Evolutionary conservation across 2,329 filamentous ascomycete species (phyloP), one percentile per base, ranked within the genome.

Genomic region (Ophiostoma sp.): DNA sequence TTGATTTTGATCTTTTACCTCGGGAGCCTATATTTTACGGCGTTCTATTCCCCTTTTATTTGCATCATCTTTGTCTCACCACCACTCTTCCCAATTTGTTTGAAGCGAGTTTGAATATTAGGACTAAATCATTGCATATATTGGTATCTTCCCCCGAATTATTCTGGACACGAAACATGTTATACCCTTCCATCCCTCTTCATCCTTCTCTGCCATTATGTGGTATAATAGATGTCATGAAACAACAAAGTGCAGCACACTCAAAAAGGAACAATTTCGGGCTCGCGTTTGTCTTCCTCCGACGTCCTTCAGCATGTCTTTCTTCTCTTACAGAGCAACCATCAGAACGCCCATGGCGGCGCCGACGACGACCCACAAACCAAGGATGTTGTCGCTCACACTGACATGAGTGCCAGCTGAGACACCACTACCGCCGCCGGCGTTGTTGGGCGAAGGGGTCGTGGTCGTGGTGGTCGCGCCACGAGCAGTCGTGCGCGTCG

Each of bases 271-370:
- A 6, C 45, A n/a, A 45, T 25, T 45, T 66, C 5, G 39, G 28
- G 61, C 8, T 45, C 61, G 59, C 59, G 12, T 66, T 28, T 4
- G 36, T 39, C 36, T 15, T 28, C 22, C 8, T 25, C 59, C 8
- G 4, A 19, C 59, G 9, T 39, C 22, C 5, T 45, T 1, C 3
- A 9, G 3, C 7, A 9, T 22, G 5, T 22, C 48, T n/a, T 22
- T 12, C 33, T 1, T 42, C n/a, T 15, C 28, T 52, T 36, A 74
- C n/a, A 73, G 52, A n/a, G 52, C 19, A 31, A 73, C 25, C 71
- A 73, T 71, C 61, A 73, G 25, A 6, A 71, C 48, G 12, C 73
- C 71, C 0, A 61, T 36, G 19, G 42, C 71, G 9, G 48, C 61
- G 15, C 45, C 68, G 6, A 63, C 6, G 2, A 50, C 42, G 3